phyloP scores from a whole-genome alignment of 257 asterid species.

The Nyctanthes arbortristis region DNA sequence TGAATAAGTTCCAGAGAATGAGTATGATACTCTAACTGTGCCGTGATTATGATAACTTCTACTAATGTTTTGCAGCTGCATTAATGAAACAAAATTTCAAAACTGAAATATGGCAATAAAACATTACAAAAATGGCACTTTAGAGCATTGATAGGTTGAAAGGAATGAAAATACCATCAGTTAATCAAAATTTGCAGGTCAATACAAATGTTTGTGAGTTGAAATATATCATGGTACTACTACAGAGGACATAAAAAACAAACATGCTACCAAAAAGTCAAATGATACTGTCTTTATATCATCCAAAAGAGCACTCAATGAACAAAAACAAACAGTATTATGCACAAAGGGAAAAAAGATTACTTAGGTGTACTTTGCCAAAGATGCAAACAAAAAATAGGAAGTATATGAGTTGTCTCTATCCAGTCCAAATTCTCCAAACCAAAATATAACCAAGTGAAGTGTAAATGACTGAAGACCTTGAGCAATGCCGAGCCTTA shows the following conservation, averaged over 20 bases:
- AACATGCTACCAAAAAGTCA: background rate
- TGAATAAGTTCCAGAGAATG: background rate
- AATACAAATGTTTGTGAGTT: background rate
- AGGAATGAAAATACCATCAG: background rate
- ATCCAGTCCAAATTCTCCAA: background rate
- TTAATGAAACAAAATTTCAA: background rate
- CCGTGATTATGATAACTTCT: background rate
- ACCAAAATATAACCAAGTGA: background rate
- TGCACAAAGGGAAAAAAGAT: background rate
- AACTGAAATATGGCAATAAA: background rate
- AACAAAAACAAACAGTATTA: background rate
- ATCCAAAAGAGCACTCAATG: background rate
- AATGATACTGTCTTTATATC: background rate
- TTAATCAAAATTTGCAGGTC: background rate
- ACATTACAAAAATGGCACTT: conserved; percentile 3
- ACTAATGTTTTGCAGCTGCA: background rate
- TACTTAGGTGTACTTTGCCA: background rate
- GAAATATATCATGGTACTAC: background rate
- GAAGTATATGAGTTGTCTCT: background rate
- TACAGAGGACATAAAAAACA: conserved; percentile 1
- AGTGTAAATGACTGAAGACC: conserved; percentile 1
- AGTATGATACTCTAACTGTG: background rate
- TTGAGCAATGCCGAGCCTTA: conserved; percentile 19
- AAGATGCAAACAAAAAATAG: conserved; percentile 2
- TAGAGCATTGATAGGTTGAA: background rate